Evolutionary conservation across 805 yeast species (phyloP).

Genomic region (Lachancea sp.): DNA sequence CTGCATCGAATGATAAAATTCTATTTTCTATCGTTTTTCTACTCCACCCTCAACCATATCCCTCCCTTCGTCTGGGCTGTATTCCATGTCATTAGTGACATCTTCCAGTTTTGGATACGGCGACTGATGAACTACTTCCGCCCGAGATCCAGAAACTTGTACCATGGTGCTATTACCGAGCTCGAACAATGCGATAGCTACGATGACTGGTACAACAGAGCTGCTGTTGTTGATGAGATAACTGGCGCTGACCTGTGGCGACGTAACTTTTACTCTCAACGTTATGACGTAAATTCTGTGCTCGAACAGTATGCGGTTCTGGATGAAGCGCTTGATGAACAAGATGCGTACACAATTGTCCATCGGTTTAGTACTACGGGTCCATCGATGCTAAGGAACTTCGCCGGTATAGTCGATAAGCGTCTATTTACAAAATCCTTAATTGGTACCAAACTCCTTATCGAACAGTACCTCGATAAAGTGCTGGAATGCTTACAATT

Average conservation of each 20-base stretch:
- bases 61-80: constrained; percentile 40
- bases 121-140: constrained; percentile 24
- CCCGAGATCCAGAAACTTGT: constrained; percentile 27
- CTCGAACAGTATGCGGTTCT: constrained; percentile 63
- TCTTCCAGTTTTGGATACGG: constrained; percentile 37
- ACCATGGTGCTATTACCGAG: constrained; percentile 42
- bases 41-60: constrained; percentile 33
- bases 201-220: constrained; percentile 63
- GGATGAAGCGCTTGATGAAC: constrained; percentile 49
- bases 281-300: constrained; percentile 79
- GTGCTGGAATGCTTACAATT: constrained; percentile 68
- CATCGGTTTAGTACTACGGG: constrained; percentile 71
- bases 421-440: constrained; percentile 74
- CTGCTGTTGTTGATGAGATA: constrained; percentile 43
- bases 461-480: constrained; percentile 62
- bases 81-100: constrained; percentile 38
- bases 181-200: constrained; percentile 49
- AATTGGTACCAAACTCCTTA: constrained; percentile 80
- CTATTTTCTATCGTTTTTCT: constrained; percentile 23
- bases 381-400: constrained; percentile 61
- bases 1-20: constrained; percentile 15
- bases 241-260: constrained; percentile 63
- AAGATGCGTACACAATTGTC: constrained; percentile 52
- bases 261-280: constrained; percentile 70
- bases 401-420: constrained; percentile 83